A percentile compares a stretch with the other conserved stretches of the same genome.
These are phyloP conservation scores for Penicillium steckii DNA, from an alignment of 495 filamentous ascomycete genomes.

Conservation along the genomic window DNA sequence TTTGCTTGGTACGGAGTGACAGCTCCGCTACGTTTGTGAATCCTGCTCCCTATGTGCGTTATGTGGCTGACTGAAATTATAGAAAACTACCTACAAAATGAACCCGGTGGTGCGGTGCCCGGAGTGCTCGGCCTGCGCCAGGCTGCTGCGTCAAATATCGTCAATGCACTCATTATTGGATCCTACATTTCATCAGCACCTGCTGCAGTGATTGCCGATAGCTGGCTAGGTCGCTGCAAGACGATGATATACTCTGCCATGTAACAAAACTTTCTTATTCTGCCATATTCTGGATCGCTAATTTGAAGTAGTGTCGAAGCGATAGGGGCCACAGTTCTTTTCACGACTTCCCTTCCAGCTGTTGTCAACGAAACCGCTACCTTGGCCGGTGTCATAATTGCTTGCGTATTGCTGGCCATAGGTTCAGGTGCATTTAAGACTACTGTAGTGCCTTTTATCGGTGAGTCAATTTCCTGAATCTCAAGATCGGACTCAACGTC, in stretches of 20 bases:
- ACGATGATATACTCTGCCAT: constrained; percentile 13
- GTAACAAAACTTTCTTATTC: neutral
- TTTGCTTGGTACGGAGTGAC: constrained; percentile 17
- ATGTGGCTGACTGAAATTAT: neutral
- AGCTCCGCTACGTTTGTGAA: constrained; percentile 12
- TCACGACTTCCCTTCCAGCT: constrained; percentile 26
- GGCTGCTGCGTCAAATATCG: constrained; percentile 7
- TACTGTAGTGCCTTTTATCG: constrained; percentile 9
- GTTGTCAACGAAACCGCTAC: constrained; percentile 26
- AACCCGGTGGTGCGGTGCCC: constrained; percentile 4
- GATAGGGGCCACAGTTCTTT: constrained; percentile 23
- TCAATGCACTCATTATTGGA: constrained; percentile 3
- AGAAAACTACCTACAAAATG: constrained; percentile 21
- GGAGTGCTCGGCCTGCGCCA: constrained; percentile 10
- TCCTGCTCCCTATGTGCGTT: neutral
- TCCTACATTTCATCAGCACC: constrained; percentile 4
- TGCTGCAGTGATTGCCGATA: constrained; percentile 9
- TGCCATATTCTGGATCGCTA: neutral
- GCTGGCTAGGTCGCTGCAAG: constrained; percentile 9
- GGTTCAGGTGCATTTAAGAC: constrained; percentile 15
- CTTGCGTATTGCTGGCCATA: constrained; percentile 16
- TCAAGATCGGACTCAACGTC: neutral
- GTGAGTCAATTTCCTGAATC: neutral
- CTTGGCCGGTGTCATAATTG: constrained; percentile 21
- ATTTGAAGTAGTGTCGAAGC: constrained; percentile 17